Evolutionary conservation across 2,329 filamentous ascomycete genomes (phyloP).

Genomic region (Colletotrichum lupini): DNA sequence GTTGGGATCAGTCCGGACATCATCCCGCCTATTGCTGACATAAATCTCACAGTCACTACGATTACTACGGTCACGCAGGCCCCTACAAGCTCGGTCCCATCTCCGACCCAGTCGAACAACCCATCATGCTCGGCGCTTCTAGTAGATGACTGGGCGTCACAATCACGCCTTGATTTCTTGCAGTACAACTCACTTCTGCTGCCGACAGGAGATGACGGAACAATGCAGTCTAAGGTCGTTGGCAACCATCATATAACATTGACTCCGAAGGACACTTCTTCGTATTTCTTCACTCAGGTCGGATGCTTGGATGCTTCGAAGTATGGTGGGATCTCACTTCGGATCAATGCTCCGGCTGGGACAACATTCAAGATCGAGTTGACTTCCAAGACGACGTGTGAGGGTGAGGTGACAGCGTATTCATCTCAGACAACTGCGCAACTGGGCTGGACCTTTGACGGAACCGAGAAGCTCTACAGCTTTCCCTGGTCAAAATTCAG

Average conservation of each 20-base stretch:
- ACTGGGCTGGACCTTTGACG: conserved; percentile 70
- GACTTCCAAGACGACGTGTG: conserved; percentile 58
- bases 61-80: conserved; percentile 5
- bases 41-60: not conserved
- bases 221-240: conserved; percentile 66
- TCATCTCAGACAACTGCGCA: conserved; percentile 55
- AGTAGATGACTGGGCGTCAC: conserved; percentile 71
- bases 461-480: conserved; percentile 68
- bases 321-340: conserved; percentile 67
- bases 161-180: conserved; percentile 70
- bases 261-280: conserved; percentile 57
- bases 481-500: conserved; percentile 65
- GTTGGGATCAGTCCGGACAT: not conserved
- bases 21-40: conserved; percentile 3
- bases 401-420: conserved; percentile 47
- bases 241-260: conserved; percentile 63
- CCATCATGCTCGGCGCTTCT: conserved; percentile 54
- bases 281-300: conserved; percentile 69
- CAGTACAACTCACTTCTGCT: conserved; percentile 69
- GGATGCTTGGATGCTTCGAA: conserved; percentile 63
- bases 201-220: conserved; percentile 66
- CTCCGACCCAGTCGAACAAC: conserved; percentile 15
- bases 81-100: not conserved
- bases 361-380: conserved; percentile 64
- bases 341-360: conserved; percentile 63